Evolutionary conservation across 768 basidiomycete genomes (phyloP), one percentile per base, ranked within the genome.

Genomic region (Leucocoprinus leucothites): DNA sequence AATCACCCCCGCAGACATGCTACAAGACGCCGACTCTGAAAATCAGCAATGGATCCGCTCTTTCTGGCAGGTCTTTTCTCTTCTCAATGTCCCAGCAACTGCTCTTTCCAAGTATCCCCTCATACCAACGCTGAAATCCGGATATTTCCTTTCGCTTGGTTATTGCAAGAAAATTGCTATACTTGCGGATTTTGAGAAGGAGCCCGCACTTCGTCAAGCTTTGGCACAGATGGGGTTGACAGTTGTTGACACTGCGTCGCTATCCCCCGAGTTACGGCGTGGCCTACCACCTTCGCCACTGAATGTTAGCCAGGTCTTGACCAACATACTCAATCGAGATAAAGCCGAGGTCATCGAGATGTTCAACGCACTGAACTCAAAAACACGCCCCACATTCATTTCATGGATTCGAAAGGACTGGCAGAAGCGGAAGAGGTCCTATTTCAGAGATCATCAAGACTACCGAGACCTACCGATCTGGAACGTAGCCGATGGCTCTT

Each of bases 141-240:
- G 62, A 7, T 41, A 57, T 9, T 75, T 68, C 35, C 65, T 70
- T 18, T 75, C 74, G 4, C 53, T 75, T n/a, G 25, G 56, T 1
- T 61, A 67, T 42, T 71, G 72, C 53, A 64, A 52, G 44, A 57
- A 64, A 13, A 57, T 58, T 0, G 66, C 63, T 8, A 58, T 74
- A 14, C 38, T 75, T 11, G 49, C 63, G 6, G 51, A 58, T 44
- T 45, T 53, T 18, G 57, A 61, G 4, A 31, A 19, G 18, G 28
- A 48, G 24, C 47, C 51, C 8, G 63, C 58, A 59, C 28, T 67
- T n/a, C 74, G 74, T 13, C 67, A 74, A n/a, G 73, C 71, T 60
- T 8, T 65, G 61, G 3, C 56, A 49, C 18, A 60, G 48, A 28
- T 47, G 38, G 52, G 61, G 31, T 38, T 48, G 52, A 43, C 42